A percentile compares a stretch with the other conserved stretches of the same genome.
These are phyloP conservation scores for Pachyrhizus erosus DNA, from an alignment of 306 rosid species.

Conservation along the genomic window DNA sequence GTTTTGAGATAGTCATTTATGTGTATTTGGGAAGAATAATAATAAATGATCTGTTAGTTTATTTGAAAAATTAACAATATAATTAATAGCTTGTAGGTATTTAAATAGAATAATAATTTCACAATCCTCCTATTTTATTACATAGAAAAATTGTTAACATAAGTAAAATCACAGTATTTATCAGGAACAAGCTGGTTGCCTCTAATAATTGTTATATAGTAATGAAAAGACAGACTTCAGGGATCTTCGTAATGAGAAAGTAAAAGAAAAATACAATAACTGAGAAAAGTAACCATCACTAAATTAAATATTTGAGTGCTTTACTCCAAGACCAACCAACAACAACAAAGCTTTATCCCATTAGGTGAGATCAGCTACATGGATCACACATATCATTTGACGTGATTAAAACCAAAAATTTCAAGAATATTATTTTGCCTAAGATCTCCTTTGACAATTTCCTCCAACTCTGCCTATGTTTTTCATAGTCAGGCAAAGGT, in stretches of 20 bases:
- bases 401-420: no score
- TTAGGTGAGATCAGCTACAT: no score
- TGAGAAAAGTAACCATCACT: neutral
- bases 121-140: neutral
- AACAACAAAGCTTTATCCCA: no score
- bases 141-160: neutral
- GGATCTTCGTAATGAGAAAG: constrained; percentile 11
- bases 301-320: neutral
- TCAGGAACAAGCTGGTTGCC: neutral
- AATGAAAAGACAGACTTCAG: constrained; percentile 1
- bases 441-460: no score
- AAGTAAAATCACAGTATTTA: neutral
- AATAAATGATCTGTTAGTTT: constrained; percentile 3
- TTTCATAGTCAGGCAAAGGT: no score
- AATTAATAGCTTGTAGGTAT: neutral
- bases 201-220: constrained; percentile 9
- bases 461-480: no score
- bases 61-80: constrained; percentile 11
- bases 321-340: neutral
- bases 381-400: no score
- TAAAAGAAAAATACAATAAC: constrained; percentile 3
- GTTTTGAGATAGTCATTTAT: neutral
- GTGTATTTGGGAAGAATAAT: constrained; percentile 3
- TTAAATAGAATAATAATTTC: constrained; percentile 18
- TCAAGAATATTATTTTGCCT: no score